A percentile compares a stretch with the other conserved stretches of the same genome.
Evolutionary conservation across 2,329 filamentous ascomycete genomes (phyloP).

Genomic region (Pseudocercospora ulei): DNA sequence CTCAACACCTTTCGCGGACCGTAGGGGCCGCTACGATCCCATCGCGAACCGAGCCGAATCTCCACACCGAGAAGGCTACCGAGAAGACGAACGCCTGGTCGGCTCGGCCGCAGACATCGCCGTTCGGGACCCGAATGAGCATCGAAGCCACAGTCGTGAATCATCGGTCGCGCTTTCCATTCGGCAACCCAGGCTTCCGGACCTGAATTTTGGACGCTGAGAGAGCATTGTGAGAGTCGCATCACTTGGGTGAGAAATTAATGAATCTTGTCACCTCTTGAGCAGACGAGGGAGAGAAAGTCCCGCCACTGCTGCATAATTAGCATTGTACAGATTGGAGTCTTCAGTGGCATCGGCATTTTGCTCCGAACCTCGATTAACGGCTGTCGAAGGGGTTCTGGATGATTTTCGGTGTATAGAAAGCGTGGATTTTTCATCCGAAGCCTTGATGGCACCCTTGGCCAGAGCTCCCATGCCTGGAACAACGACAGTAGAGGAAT

Average conservation of each 20-base stretch:
- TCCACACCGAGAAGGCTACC: constrained; percentile 8
- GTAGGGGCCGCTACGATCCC: constrained; percentile 31
- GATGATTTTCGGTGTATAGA: not conserved
- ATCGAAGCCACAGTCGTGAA: constrained; percentile 16
- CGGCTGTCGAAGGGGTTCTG: not conserved
- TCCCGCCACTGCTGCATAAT: too few relatives aligned
- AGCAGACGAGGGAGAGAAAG: not conserved
- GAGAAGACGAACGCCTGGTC: constrained; percentile 28
- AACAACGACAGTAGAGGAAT: not conserved
- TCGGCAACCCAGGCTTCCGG: constrained; percentile 29
- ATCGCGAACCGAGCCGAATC: constrained; percentile 27
- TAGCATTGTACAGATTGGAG: too few relatives aligned
- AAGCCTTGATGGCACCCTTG: not conserved
- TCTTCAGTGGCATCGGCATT: too few relatives aligned
- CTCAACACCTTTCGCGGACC: constrained; percentile 27
- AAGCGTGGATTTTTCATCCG: not conserved
- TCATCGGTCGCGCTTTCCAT: constrained; percentile 12
- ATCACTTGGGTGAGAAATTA: too few relatives aligned
- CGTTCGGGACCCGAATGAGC: constrained; percentile 13
- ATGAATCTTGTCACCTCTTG: not conserved
- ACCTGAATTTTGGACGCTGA: constrained; percentile 26
- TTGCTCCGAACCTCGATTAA: too few relatives aligned
- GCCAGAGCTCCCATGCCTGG: too few relatives aligned
- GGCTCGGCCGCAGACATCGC: constrained; percentile 32
- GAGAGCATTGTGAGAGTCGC: constrained; percentile 10